Conservation (phyloP, 2,329 filamentous ascomycete species). For the Talaromyces verruculosus region DNA sequence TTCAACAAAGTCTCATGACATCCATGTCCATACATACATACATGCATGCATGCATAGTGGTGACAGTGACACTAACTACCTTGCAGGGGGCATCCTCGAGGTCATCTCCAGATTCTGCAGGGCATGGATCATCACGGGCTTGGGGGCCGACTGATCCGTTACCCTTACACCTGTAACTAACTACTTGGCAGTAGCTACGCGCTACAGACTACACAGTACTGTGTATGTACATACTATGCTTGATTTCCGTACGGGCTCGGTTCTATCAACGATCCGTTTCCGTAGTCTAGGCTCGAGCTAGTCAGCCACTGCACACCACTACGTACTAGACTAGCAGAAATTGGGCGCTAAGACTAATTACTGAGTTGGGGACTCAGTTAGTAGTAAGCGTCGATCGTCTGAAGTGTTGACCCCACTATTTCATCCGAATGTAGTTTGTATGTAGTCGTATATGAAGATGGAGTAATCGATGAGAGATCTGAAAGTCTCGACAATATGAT, state of each 20-base stretch:
- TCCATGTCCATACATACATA: background rate
- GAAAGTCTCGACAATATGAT: background rate
- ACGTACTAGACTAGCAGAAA: background rate
- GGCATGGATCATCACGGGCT: background rate
- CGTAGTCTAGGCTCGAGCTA: background rate
- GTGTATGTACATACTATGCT: too few relatives aligned
- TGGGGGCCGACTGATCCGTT: conserved; percentile 11
- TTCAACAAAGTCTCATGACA: background rate
- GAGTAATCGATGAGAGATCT: background rate
- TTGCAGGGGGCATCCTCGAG: background rate
- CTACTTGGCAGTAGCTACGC: background rate
- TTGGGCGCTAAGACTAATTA: background rate
- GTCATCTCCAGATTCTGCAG: background rate
- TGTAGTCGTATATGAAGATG: background rate
- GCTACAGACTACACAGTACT: background rate
- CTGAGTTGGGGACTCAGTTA: background rate
- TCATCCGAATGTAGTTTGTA: background rate
- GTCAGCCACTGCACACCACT: background rate
- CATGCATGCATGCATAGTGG: background rate
- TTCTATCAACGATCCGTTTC: conserved; percentile 7
- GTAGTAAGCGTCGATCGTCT: conserved; percentile 12
- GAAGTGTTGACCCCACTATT: background rate
- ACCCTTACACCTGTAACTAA: background rate
- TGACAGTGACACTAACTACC: background rate
- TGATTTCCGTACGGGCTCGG: background rate